Base-by-base conservation (phyloP, 2,329 filamentous ascomycete genomes). In the Ciborinia camelliae region DNA sequence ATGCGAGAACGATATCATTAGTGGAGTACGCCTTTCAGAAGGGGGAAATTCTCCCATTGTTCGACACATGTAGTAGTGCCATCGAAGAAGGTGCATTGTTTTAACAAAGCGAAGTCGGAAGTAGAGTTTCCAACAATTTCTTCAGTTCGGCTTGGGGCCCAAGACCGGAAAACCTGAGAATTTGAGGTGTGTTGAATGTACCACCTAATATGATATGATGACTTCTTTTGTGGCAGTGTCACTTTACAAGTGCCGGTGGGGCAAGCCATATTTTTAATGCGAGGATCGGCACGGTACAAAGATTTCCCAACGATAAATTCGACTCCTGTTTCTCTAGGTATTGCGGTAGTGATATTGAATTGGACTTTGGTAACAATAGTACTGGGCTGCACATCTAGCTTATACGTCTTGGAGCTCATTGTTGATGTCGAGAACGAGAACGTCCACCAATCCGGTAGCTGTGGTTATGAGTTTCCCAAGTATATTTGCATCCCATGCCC, bases 161-260 rank as follows among this genome's bases (percentile, higher is more conserved):
- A 41, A 81, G 71, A 28, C 79, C 80, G 47, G 76, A 78, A 8
- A 80, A 74, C 71, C 80, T 80, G 23, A 82, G 77, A 50, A 82
- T 71, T 68, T 80, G 78, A 2, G 80, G 80, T 1, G 76, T 77
- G 69, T 81, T 79, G 72, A 79, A 78, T 3, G 78, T 68, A 37
- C 81, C 81, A 28, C 76, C 81, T 2, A 80, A 74, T 15, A 83
- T 64, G 80, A 74, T 15, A 83, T 64, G 66, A 83, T 81, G 43
- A 82, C 79, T 68, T 82, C 79, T 43, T 32, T 43, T 7, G 47
- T 35, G 8, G 55, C 55, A 20, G n/a, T 32, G 7, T 43, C 65
- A 3, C 76, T 43, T 28, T 60, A 1, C 71, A 73, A 14, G 18
- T 45, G 6, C 32, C 35, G 20, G 23, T 15, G 6, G 35, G 32